Conservation (phyloP, 495 filamentous ascomycete species). For the Penicillium bialowiezense region DNA sequence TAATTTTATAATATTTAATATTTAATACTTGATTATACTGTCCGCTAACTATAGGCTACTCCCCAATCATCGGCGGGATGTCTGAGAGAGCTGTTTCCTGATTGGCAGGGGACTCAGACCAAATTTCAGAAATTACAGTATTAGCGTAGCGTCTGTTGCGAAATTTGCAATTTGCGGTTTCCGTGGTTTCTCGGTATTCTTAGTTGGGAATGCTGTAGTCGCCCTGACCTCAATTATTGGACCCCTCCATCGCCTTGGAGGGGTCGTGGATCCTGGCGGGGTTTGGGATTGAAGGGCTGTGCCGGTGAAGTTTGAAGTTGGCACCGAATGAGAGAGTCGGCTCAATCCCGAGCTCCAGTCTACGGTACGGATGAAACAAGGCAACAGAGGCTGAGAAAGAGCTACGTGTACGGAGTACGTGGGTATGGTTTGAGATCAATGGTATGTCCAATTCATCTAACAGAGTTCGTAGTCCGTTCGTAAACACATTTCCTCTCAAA, state of each 20-base stretch:
- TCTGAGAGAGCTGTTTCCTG: neutral
- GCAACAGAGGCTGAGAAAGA: too few species aligned
- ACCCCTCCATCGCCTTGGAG: neutral
- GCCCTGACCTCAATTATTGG: slow-evolving; percentile 2
- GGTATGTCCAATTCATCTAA: slow-evolving; percentile 24
- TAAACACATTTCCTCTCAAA: slow-evolving; percentile 13
- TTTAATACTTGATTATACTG: too few species aligned
- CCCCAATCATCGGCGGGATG: too few species aligned
- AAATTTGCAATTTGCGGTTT: too few species aligned
- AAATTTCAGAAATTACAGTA: too few species aligned
- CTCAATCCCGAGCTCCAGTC: neutral
- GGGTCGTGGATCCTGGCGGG: slow-evolving; percentile 10
- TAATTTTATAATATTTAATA: too few species aligned
- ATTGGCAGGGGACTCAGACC: neutral
- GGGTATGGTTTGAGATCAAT: neutral
- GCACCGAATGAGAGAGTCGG: neutral
- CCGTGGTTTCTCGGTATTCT: too few species aligned
- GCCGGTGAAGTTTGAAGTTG: slow-evolving; percentile 2
- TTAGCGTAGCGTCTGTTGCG: too few species aligned
- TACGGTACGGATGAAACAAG: neutral
- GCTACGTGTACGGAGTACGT: neutral
- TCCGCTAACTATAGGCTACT: too few species aligned
- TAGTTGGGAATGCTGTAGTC: neutral
- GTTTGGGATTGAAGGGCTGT: neutral
- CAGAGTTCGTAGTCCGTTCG: slow-evolving; percentile 14